Conservation (phyloP, 1,139 yeast species). For the Sugiyamaella pinicola region DNA sequence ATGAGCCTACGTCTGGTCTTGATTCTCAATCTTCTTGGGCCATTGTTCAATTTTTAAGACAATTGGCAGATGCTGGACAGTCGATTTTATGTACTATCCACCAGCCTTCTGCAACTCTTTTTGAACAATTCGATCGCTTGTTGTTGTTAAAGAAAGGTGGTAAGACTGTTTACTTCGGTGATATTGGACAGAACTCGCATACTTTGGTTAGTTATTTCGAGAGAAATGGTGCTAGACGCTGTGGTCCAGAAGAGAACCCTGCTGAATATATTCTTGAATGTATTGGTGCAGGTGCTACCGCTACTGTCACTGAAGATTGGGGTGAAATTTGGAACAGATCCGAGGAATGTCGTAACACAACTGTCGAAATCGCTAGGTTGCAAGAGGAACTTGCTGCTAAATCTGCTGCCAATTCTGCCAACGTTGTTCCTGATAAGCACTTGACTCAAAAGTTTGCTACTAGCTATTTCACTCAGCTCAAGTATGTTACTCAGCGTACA, state of each 20-base stretch:
- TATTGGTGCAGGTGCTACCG: constrained; percentile 72
- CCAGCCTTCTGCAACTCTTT: constrained; percentile 60
- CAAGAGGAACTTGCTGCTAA: constrained; percentile 37
- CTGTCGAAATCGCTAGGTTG: constrained; percentile 45
- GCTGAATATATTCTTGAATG: constrained; percentile 67
- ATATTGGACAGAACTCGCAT: constrained; percentile 57
- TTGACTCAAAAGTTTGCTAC: constrained; percentile 39
- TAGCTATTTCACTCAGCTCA: constrained; percentile 43
- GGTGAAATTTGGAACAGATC: constrained; percentile 47
- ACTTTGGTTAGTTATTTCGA: constrained; percentile 59
- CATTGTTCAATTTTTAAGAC: constrained; percentile 53
- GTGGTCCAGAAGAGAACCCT: constrained; percentile 57
- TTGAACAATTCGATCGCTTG: constrained; percentile 56
- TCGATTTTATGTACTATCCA: constrained; percentile 60
- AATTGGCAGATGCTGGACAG: constrained; percentile 57
- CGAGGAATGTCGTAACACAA: constrained; percentile 44
- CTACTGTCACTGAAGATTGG: constrained; percentile 50
- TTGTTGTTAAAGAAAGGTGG: constrained; percentile 58
- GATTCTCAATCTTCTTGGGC: constrained; percentile 65
- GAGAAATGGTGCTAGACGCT: constrained; percentile 52
- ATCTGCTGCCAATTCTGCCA: constrained; percentile 15
- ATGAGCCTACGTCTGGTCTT: constrained; percentile 62
- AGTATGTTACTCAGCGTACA: constrained; percentile 44
- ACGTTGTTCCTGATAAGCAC: constrained; percentile 29
- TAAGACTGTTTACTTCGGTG: constrained; percentile 67